Evolutionary conservation across 148 eudicot species (phyloP).

Genomic region (Fagopyrum homotropicum): DNA sequence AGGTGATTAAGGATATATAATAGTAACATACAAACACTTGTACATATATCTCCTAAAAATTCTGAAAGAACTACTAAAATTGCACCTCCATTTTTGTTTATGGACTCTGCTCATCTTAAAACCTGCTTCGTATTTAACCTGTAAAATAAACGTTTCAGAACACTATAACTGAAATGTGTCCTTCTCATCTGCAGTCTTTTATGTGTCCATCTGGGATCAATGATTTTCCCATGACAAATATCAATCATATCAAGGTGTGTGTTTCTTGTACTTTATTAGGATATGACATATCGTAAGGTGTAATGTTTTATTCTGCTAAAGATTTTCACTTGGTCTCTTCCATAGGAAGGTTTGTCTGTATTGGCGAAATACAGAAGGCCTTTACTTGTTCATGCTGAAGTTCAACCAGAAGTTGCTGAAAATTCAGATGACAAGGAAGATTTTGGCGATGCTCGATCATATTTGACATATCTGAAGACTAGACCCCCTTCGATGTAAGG

Average conservation of each 20-base stretch:
- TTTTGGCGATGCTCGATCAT: constrained; percentile 46
- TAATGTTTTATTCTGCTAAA: not conserved
- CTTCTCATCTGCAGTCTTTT: constrained; percentile 59
- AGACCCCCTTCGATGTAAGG: constrained; percentile 86
- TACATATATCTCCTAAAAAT: not conserved
- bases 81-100: not conserved
- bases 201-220: constrained; percentile 99
- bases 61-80: not conserved
- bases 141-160: not conserved
- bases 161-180: not conserved
- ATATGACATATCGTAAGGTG: not conserved
- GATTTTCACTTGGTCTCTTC: constrained; percentile 9
- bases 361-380: constrained; percentile 89
- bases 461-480: constrained; percentile 73
- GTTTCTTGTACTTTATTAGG: not conserved
- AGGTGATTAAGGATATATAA: not conserved
- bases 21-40: not conserved
- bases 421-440: constrained; percentile 21
- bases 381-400: constrained; percentile 89
- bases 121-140: not conserved
- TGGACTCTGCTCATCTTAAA: not conserved
- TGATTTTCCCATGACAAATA: constrained; percentile 94
- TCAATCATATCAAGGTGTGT: constrained; percentile 77
- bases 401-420: constrained; percentile 37
- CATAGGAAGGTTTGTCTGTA: constrained; percentile 66